Conservation (phyloP, 2,329 filamentous ascomycete genomes). For the Hysterium pulicare region DNA sequence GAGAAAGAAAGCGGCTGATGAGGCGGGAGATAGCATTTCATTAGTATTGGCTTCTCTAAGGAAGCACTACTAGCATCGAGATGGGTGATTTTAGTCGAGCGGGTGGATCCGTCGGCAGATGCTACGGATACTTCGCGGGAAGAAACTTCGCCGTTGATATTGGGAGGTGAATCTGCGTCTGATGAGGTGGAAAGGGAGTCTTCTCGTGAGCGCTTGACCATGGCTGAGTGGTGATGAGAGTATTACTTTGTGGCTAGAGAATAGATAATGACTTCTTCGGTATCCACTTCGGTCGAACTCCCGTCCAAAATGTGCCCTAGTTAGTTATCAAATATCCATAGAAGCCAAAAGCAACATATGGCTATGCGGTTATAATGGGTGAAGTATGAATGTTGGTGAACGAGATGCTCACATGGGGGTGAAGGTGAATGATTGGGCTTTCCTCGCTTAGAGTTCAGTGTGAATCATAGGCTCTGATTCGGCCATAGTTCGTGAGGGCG, state of each 20-base stretch:
- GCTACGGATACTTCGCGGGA: conserved; percentile 17
- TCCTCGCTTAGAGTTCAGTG: too few relatives aligned
- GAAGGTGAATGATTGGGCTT: too few relatives aligned
- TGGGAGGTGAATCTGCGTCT: conserved; percentile 26
- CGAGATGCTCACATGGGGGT: too few relatives aligned
- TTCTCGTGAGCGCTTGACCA: conserved; percentile 61
- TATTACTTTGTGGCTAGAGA: too few relatives aligned
- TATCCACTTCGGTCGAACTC: too few relatives aligned
- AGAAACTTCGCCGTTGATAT: background rate
- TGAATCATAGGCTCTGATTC: background rate
- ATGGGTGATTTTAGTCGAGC: conserved; percentile 47
- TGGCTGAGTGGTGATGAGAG: conserved; percentile 28
- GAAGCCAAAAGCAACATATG: too few relatives aligned
- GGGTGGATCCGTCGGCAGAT: conserved; percentile 26
- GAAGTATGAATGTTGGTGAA: too few relatives aligned
- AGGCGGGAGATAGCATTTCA: conserved; percentile 79
- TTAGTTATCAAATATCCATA: too few relatives aligned
- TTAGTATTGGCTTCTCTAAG: conserved; percentile 45
- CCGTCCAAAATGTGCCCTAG: too few relatives aligned
- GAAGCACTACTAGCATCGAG: conserved; percentile 48
- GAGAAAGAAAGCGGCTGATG: conserved; percentile 71
- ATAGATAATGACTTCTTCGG: too few relatives aligned
- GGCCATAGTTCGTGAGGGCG: conserved; percentile 1
- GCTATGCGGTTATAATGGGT: too few relatives aligned
- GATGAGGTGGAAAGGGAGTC: conserved; percentile 45